Base-by-base conservation (phyloP, 495 filamentous ascomycete species). In the Ramalina peruviana region DNA sequence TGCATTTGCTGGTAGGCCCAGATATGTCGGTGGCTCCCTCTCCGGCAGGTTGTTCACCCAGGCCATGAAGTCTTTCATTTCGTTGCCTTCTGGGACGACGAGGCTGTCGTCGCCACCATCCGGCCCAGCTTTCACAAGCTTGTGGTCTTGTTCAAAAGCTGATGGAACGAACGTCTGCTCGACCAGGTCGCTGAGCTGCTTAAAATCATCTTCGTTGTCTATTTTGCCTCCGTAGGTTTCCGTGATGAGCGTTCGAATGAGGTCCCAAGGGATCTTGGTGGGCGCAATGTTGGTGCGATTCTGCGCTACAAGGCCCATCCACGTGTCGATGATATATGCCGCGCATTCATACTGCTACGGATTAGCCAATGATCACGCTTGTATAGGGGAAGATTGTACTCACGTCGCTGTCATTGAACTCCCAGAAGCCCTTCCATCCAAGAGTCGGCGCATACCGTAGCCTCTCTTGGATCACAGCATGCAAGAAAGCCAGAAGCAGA, bases 361-460 rank as follows among this genome's bases (percentile, higher is more conserved):
- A 30, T 56, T 12, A 48, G 44, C 36, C 19, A 36, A 16, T 48
- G 17, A 12, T 37, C 12, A 27, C 12, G 33, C 33, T 4, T 43
- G 46, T 30, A n/a, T 21, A 46, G 10, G 17, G 27, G 11, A 13
- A 21, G 27, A 45, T 41, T 49, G 51, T 45, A 78, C 88, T 83
- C 78, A 96, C 89, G 67, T 98, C 92, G 56, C 89, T 94, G 65
- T 99, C 92, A 61, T 99, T 99, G 63, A 99, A 99, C 69, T 99
- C 92, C 92, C 92, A 99, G 75, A 94, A 94, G 49, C 87, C 86
- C 71, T 94, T 94, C 92, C 93, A 97, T 46, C 92, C 92, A 49
- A 99, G 74, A 46, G 76, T 92, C 2, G 92, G 93, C 17, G 88
- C 90, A 60, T 99, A 99, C 51, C 92, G 85, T 54, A 99, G 72